Conservation (phyloP, 2,329 filamentous ascomycete species). For the Stenocarpella maydis region DNA sequence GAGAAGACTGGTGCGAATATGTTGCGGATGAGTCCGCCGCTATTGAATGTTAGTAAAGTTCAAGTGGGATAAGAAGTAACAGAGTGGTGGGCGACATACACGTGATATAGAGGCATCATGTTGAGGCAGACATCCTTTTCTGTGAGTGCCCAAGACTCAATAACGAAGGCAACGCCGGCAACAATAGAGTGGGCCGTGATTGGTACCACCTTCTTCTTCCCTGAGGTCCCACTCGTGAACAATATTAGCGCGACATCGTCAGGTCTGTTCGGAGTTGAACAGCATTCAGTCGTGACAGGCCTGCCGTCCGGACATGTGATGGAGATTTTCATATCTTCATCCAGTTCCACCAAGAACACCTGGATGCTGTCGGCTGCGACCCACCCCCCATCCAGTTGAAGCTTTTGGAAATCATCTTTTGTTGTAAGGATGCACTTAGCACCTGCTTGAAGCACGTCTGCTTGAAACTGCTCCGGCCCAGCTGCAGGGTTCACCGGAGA, state of each 20-base stretch:
- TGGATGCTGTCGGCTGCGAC: slow-evolving; percentile 13
- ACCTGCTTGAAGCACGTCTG: slow-evolving; percentile 34
- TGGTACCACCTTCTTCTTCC: slow-evolving; percentile 66
- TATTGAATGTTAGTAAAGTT: slow-evolving; percentile 51
- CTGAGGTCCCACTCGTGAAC: slow-evolving; percentile 66
- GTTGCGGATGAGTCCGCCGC: slow-evolving; percentile 76
- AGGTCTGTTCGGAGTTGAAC: slow-evolving; percentile 47
- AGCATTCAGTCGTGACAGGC: neutral
- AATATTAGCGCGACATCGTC: slow-evolving; percentile 72
- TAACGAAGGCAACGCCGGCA: slow-evolving; percentile 59
- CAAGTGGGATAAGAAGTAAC: accelerated
- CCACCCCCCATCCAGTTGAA: slow-evolving; percentile 20
- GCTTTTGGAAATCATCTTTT: slow-evolving; percentile 24
- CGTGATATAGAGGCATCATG: slow-evolving; percentile 67
- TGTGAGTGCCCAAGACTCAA: slow-evolving; percentile 61
- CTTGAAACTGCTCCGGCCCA: slow-evolving; percentile 35
- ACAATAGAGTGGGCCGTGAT: slow-evolving; percentile 60
- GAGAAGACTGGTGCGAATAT: slow-evolving; percentile 80
- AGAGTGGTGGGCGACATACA: slow-evolving; percentile 49
- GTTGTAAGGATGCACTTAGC: slow-evolving; percentile 33
- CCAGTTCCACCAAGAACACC: slow-evolving; percentile 26
- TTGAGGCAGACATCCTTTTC: slow-evolving; percentile 60
- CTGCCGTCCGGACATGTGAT: slow-evolving; percentile 14
- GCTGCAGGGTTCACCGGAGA: slow-evolving; percentile 36
- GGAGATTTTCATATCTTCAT: slow-evolving; percentile 29